Evolutionary conservation across 2,329 filamentous ascomycete genomes (phyloP).

Genomic region (Aureobasidium sp.): DNA sequence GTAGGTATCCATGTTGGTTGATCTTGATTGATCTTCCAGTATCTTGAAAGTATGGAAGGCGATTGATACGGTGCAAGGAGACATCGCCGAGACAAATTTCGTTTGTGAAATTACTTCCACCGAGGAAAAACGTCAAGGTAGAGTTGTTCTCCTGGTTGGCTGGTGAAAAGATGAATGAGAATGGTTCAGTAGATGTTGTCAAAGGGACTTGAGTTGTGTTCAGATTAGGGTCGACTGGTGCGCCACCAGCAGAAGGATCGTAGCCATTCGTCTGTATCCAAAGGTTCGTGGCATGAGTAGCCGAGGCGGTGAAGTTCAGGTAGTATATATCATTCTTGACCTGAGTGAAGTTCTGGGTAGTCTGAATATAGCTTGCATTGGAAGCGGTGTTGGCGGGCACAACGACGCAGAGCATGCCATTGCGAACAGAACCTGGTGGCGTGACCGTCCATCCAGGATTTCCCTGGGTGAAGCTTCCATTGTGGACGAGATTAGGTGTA

Average conservation of each 20-base stretch:
- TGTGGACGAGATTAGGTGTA: conserved; percentile 12
- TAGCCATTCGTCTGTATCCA: conserved; percentile 11
- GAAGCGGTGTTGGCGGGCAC: conserved; percentile 11
- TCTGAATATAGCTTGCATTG: conserved; percentile 14
- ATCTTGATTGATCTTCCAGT: conserved; percentile 13
- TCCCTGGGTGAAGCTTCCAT: conserved; percentile 13
- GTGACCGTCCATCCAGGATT: conserved; percentile 7
- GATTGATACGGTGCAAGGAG: conserved; percentile 14
- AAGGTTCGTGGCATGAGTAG: conserved; percentile 8
- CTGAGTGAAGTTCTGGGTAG: conserved; percentile 12
- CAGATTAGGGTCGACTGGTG: conserved; percentile 12
- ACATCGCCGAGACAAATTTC: conserved; percentile 13
- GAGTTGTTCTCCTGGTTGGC: conserved; percentile 15
- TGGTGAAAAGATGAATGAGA: conserved; percentile 13
- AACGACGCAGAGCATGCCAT: conserved; percentile 12
- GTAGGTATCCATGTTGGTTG: conserved; percentile 15
- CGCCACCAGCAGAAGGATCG: conserved; percentile 12
- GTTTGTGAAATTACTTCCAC: conserved; percentile 4
- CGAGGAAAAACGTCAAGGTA: conserved; percentile 9
- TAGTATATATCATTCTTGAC: conserved; percentile 17
- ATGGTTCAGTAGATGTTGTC: conserved; percentile 1
- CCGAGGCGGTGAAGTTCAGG: conserved; percentile 16
- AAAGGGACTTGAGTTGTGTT: conserved; percentile 13
- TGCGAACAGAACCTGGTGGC: neutral
- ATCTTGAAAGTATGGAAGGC: conserved; percentile 13